Percentiles rank a stretch among this genome's conserved stretches.
Evolutionary conservation across 129 eudicot genomes (phyloP).

Genomic region (Artemisia annua): DNA sequence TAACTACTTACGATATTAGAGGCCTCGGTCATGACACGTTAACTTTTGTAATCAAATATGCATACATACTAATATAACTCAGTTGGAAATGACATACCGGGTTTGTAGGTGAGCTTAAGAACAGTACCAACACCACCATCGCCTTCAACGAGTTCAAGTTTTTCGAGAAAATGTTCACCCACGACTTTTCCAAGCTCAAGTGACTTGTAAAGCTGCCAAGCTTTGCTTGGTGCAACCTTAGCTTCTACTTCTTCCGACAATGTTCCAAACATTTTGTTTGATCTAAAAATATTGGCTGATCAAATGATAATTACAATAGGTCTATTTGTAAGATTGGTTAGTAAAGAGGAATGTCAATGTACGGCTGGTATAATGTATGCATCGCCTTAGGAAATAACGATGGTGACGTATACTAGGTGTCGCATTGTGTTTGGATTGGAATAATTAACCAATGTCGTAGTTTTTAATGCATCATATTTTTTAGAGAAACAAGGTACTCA

Average conservation of each 20-base stretch:
- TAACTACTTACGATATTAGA: too few species aligned
- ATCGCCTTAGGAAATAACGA: too few species aligned
- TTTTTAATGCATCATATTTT: too few species aligned
- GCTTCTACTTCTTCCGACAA: constrained; percentile 16
- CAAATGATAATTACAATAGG: neutral
- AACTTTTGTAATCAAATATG: too few species aligned
- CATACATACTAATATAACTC: too few species aligned
- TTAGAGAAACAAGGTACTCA: too few species aligned
- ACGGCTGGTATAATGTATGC: too few species aligned
- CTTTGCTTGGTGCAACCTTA: constrained; percentile 7
- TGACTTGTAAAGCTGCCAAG: constrained; percentile 12
- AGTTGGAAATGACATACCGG: neutral
- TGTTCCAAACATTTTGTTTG: neutral
- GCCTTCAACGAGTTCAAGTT: constrained; percentile 10
- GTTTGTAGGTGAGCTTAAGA: constrained; percentile 7
- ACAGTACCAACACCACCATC: constrained; percentile 14
- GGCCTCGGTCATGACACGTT: too few species aligned
- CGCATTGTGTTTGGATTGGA: too few species aligned
- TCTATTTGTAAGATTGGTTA: neutral
- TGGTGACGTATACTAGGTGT: too few species aligned
- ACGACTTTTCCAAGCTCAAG: constrained; percentile 4
- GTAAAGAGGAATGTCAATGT: too few species aligned
- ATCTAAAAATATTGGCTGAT: neutral
- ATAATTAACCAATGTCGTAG: too few species aligned
- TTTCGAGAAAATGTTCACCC: constrained; percentile 5